Evolutionary conservation across 805 yeast species (phyloP), one percentile per base, ranked within the genome.

Genomic region (Ascoidea rubescens): DNA sequence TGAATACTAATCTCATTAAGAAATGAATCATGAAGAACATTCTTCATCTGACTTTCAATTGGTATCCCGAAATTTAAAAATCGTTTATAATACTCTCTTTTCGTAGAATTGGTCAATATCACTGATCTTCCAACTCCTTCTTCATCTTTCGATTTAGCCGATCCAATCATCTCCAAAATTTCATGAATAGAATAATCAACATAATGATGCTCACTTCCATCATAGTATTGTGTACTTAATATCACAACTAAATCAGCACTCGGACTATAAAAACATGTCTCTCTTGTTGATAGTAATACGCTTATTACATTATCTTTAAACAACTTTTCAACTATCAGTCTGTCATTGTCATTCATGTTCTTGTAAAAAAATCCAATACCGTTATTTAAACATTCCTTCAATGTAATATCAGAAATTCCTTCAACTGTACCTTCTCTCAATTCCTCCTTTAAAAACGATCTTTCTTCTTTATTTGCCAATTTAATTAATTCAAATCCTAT

Each of bases 11-110:
- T 81, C 58, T 87, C 98, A 48, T 79, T 76, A 46, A 86, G 64
- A 43, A 91, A 73, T 0, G 77, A 72, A 62, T 93, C 97, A 54
- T 77, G 82, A 12, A 89, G 57, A 52, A 68, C 67, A 16, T 70
- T 65, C 52, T 75, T 75, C 56, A 89, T 61, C 58, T 74, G 78
- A 66, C 96, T 87, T 64, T 95, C 99, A 31, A 88, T 70, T 0
- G 98, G 97, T 10, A 88, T 63, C 0, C 96, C 78, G 55, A 84
- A 87, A 14, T 69, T 72, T 50, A 93, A 61, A 62, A 90, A 87
- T 59, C 81, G 80, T 51, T 73, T 77, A 64, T 85, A 88, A 61
- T 84, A 90, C 0, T 72, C 75, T 31, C 77, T 67, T 58, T 74
- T 79, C 2, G 79, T 60, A 0, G 73, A 56, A 49, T 74, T 75